These are phyloP conservation scores for Gremmenia infestans DNA, from an alignment of 2,329 filamentous ascomycete genomes.

Conservation along the genomic window DNA sequence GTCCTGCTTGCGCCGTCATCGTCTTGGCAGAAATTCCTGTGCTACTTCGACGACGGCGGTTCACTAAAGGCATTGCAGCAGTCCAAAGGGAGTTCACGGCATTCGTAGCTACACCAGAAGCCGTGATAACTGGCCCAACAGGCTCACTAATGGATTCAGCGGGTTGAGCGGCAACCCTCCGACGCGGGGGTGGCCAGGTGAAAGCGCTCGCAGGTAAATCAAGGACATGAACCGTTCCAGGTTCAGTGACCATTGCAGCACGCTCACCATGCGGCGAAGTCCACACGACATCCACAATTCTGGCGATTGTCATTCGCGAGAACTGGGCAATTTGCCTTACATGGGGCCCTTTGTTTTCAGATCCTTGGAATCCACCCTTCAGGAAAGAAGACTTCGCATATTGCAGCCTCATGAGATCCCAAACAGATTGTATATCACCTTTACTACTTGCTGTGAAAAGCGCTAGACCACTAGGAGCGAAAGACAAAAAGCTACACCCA, in stretches of 20 bases:
- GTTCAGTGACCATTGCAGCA: conserved; percentile 84
- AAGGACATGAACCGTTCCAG: conserved; percentile 91
- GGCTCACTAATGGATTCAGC: conserved; percentile 31
- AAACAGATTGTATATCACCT: conserved; percentile 77
- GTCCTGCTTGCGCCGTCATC: conserved; percentile 49
- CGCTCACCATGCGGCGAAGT: conserved; percentile 74
- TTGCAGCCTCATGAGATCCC: conserved; percentile 68
- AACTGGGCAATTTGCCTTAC: conserved; percentile 86
- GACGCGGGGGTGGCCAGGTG: conserved; percentile 75
- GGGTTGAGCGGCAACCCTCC: conserved; percentile 27
- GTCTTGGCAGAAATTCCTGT: conserved; percentile 27
- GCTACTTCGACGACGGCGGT: conserved; percentile 29
- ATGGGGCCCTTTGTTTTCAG: conserved; percentile 41
- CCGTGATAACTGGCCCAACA: conserved; percentile 44
- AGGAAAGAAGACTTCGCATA: conserved; percentile 57
- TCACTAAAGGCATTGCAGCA: conserved; percentile 29
- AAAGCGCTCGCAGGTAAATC: conserved; percentile 80
- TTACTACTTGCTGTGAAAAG: conserved; percentile 78
- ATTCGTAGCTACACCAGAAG: conserved; percentile 30
- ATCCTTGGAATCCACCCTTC: conserved; percentile 44
- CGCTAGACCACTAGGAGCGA: conserved; percentile 67
- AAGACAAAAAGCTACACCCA: conserved; percentile 76
- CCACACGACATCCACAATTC: conserved; percentile 89
- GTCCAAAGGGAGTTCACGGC: conserved; percentile 31
- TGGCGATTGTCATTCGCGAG: conserved; percentile 84